A percentile compares a stretch with the other conserved stretches of the same genome.
Evolutionary conservation across 345 rosid species (phyloP).

Genomic region (Mangifera indica): DNA sequence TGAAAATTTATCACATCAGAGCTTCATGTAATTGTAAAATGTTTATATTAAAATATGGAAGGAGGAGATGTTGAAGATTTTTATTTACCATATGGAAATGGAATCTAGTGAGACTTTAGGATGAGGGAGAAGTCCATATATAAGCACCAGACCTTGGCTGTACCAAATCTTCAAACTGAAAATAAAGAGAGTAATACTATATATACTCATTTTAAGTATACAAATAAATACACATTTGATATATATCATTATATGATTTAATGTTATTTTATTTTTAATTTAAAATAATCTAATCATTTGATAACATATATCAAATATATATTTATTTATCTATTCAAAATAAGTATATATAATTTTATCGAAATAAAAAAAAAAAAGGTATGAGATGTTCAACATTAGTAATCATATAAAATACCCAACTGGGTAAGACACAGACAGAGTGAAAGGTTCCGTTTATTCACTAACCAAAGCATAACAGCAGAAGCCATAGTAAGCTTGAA

Average conservation of each 20-base stretch:
- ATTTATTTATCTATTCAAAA: too few species aligned
- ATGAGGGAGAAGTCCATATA: constrained; percentile 74
- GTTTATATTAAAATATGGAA: background rate
- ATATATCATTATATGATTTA: too few species aligned
- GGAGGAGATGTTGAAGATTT: background rate
- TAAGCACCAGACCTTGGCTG: constrained; percentile 84
- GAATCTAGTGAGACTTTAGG: constrained; percentile 82
- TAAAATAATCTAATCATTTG: too few species aligned
- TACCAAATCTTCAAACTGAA: constrained; percentile 96
- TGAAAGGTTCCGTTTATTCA: background rate
- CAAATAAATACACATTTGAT: too few species aligned
- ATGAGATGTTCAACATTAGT: background rate
- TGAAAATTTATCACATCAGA: constrained; percentile 26
- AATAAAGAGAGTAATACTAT: too few species aligned
- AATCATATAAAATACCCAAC: background rate
- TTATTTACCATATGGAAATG: constrained; percentile 68
- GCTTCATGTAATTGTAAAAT: background rate
- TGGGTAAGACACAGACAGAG: too few species aligned
- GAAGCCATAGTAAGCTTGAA: constrained; percentile 85
- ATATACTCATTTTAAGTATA: too few species aligned
- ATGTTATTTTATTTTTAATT: too few species aligned
- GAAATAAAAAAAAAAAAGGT: too few species aligned
- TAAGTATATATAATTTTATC: too few species aligned
- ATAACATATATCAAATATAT: too few species aligned
- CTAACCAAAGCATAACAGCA: constrained; percentile 87